Evolutionary conservation across 2,329 filamentous ascomycete species (phyloP).

Genomic region (Paecilomyces formosus): DNA sequence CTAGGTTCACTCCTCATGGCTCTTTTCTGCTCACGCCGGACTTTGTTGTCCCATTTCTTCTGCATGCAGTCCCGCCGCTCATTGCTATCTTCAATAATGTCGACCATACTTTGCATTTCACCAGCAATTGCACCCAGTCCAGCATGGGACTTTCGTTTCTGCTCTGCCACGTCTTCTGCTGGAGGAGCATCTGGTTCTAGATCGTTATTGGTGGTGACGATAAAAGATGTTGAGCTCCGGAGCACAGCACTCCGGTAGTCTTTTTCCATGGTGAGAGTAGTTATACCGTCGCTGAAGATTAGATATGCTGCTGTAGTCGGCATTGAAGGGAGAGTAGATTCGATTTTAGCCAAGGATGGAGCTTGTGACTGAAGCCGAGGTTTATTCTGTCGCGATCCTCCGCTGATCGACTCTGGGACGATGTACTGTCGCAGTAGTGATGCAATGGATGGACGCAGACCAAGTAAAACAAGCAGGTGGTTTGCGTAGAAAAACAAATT

Average conservation of each 20-base stretch:
- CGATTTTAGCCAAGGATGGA: conserved; percentile 17
- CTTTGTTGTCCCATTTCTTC: conserved; percentile 30
- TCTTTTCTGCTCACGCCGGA: conserved; percentile 7
- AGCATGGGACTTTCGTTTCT: conserved; percentile 10
- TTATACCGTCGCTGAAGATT: conserved; percentile 44
- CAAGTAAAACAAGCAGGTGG: conserved; percentile 47
- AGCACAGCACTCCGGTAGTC: conserved; percentile 42
- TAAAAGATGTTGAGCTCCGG: conserved; percentile 43
- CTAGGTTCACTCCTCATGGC: neutral
- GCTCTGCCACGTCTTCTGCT: conserved; percentile 12
- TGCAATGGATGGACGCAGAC: conserved; percentile 46
- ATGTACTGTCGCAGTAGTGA: conserved; percentile 42
- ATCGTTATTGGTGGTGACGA: conserved; percentile 53
- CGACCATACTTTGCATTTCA: conserved; percentile 12
- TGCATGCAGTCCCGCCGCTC: conserved; percentile 29
- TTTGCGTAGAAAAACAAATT: conserved; percentile 41
- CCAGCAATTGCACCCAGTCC: conserved; percentile 11
- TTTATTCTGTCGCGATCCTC: neutral
- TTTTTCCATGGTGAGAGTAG: conserved; percentile 49
- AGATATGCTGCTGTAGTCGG: conserved; percentile 51
- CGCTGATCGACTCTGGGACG: conserved; percentile 22
- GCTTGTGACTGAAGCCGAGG: neutral
- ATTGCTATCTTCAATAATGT: conserved; percentile 26
- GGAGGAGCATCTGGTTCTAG: conserved; percentile 11
- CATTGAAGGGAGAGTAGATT: conserved; percentile 24